Conservation (phyloP, 371 early-diverging fungal genomes). For the Nematocida sp. region DNA sequence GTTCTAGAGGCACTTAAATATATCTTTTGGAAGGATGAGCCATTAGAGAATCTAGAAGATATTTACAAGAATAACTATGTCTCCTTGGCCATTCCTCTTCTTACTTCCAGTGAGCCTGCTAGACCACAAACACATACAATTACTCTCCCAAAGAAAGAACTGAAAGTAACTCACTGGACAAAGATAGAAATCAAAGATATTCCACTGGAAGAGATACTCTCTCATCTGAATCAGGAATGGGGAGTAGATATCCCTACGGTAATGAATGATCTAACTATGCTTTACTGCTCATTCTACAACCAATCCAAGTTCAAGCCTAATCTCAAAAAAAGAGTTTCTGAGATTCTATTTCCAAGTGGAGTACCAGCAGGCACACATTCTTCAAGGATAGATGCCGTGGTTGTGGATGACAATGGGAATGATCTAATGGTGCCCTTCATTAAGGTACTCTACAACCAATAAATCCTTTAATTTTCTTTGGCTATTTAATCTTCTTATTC, state of each 20-base stretch:
- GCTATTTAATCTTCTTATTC: too few relatives aligned
- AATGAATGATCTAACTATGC: conserved; percentile 76
- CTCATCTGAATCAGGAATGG: conserved; percentile 73
- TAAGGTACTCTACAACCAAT: neutral
- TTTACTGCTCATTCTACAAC: conserved; percentile 55
- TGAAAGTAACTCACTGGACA: conserved; percentile 83
- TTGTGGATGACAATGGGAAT: conserved; percentile 43
- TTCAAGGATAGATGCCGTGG: conserved; percentile 24
- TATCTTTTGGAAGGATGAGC: conserved; percentile 25
- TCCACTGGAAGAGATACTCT: conserved; percentile 78
- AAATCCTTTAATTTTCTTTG: too few relatives aligned
- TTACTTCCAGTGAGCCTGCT: conserved; percentile 94
- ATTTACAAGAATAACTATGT: conserved; percentile 92
- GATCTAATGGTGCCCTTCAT: conserved; percentile 37
- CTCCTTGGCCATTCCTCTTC: conserved; percentile 94
- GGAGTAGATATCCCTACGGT: conserved; percentile 84
- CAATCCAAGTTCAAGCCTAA: conserved; percentile 20
- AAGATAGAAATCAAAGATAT: conserved; percentile 80
- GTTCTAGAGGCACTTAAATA: conserved; percentile 73
- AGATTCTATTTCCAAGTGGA: conserved; percentile 39
- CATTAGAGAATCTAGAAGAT: conserved; percentile 65
- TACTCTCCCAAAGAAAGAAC: conserved; percentile 72
- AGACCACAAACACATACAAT: conserved; percentile 67
- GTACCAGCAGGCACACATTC: conserved; percentile 24
- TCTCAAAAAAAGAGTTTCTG: conserved; percentile 19